A percentile compares a stretch with the other conserved stretches of the same genome.
Evolutionary conservation across 1,284 basidiomycete species (phyloP).

Genomic region (Pisolithus thermaeus): DNA sequence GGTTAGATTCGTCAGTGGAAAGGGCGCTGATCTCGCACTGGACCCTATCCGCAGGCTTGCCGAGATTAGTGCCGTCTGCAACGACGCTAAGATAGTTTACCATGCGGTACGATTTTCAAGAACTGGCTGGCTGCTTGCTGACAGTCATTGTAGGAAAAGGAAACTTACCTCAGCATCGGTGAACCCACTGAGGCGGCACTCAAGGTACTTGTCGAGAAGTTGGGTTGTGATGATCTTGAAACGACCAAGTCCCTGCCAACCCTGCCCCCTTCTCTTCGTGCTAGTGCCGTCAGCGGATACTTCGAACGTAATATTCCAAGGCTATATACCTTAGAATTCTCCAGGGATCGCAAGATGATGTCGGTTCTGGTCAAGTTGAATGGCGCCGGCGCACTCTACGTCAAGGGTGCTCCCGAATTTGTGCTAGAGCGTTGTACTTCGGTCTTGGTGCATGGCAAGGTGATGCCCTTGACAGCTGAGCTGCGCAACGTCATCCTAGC

Average conservation of each 20-base stretch:
- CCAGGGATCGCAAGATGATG: slow-evolving; percentile 98
- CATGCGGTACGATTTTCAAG: slow-evolving; percentile 49
- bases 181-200: slow-evolving; percentile 97
- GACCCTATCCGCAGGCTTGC: slow-evolving; percentile 77
- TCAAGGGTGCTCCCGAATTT: slow-evolving; percentile 95
- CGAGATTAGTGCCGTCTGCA: slow-evolving; percentile 88
- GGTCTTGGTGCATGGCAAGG: slow-evolving; percentile 64
- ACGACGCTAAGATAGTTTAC: slow-evolving; percentile 89
- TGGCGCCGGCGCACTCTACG: slow-evolving; percentile 66
- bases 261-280: slow-evolving; percentile 59
- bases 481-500: slow-evolving; percentile 61
- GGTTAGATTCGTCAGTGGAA: slow-evolving; percentile 62
- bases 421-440: slow-evolving; percentile 85
- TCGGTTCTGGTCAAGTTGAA: slow-evolving; percentile 78
- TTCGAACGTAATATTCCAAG: slow-evolving; percentile 73
- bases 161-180: slow-evolving; percentile 79
- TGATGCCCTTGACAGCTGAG: slow-evolving; percentile 57
- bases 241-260: slow-evolving; percentile 50
- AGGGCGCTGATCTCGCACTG: slow-evolving; percentile 55
- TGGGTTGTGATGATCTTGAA: slow-evolving; percentile 55
- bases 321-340: slow-evolving; percentile 93
- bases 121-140: slow-evolving; percentile 6
- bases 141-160: slow-evolving; percentile 57
- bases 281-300: slow-evolving; percentile 80
- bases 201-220: slow-evolving; percentile 90